Base-by-base conservation (phyloP, 495 filamentous ascomycete genomes). In the Lepraria neglecta region DNA sequence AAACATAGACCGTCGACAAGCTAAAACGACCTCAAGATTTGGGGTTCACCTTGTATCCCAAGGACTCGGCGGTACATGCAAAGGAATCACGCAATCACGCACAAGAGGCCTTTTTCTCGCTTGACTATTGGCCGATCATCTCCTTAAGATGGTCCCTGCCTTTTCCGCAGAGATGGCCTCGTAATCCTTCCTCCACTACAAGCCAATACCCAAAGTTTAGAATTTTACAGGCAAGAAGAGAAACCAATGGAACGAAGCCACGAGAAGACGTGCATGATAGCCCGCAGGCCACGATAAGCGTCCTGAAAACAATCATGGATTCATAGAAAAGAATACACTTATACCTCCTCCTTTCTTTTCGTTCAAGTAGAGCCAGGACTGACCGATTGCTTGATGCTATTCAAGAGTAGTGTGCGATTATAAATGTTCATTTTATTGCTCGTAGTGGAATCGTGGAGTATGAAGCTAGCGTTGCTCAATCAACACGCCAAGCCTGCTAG, bases 191-290 rank as follows among this genome's bases (percentile, higher is more conserved):
- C 30, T 31, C 31, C 28, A 42, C 44, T 59, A 43, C 31, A 47
- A 24, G 44, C 43, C 56, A 24, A 47, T 52, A 27, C 44, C 15
- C 38, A 54, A 53, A 24, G 40, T 54, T 21, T 46, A 54, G 38
- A 43, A 54, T 33, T 30, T 6, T 3, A 54, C 1, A 58, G 47
- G 27, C 19, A 42, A 40, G 38, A 46, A 42, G 42, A 10, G 14
- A 50, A 58, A 31, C 61, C 61, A 63, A 63, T 63, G 33, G 54
- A 21, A 51, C 21, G 33, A n/a, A 38, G 55, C 61, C 61, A 63
- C 61, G 61, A 57, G 27, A 45, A 33, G 28, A 43, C 53, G 9
- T 52, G 51, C 61, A 52, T 38, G n/a, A 52, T 10, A 51, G 57
- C 44, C 21, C 45, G 33, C 24, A 58, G 24, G 40, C 21, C 17